Evolutionary conservation across 2,329 filamentous ascomycete species (phyloP).

Genomic region (Penicillium sp.): DNA sequence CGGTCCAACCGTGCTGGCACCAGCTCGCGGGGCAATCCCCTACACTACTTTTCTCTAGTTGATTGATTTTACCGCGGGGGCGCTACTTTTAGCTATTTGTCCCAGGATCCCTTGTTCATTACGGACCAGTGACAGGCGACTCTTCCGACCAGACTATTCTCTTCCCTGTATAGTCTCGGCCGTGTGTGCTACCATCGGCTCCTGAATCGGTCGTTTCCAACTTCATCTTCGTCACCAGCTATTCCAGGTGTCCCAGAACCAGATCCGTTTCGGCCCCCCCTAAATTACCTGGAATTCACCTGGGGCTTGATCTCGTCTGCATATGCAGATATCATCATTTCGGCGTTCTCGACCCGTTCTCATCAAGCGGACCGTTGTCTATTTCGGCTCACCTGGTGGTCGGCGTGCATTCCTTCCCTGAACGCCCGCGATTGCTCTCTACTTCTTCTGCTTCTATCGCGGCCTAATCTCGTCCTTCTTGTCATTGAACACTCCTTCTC

Average conservation of each 20-base stretch:
- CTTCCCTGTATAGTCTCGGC: slow-evolving; percentile 26
- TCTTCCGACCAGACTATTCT: slow-evolving; percentile 24
- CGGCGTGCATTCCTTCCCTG: not conserved
- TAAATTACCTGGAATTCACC: not conserved
- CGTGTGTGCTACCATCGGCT: slow-evolving; percentile 25
- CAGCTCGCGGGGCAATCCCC: slow-evolving; percentile 15
- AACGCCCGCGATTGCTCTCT: not conserved
- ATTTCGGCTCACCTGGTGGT: slow-evolving; percentile 1
- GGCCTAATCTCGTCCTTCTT: not conserved
- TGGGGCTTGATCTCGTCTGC: not conserved
- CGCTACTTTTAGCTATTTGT: slow-evolving; percentile 29
- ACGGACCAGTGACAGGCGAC: slow-evolving; percentile 28
- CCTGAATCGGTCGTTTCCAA: slow-evolving; percentile 18
- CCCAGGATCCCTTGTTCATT: slow-evolving; percentile 25
- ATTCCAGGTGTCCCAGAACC: not conserved
- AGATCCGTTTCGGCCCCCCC: not conserved
- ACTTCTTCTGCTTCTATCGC: slow-evolving; percentile 3
- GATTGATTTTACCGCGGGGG: slow-evolving; percentile 31
- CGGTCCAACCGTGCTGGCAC: slow-evolving; percentile 1
- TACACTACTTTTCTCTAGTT: slow-evolving; percentile 16
- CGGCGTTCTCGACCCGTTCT: not conserved
- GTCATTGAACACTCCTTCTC: slow-evolving; percentile 2
- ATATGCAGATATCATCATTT: not conserved
- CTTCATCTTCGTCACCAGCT: slow-evolving; percentile 9
- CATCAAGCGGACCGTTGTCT: not conserved